Base-by-base conservation (phyloP, 208 protist genomes). In the Sergeia podlipaevii region DNA sequence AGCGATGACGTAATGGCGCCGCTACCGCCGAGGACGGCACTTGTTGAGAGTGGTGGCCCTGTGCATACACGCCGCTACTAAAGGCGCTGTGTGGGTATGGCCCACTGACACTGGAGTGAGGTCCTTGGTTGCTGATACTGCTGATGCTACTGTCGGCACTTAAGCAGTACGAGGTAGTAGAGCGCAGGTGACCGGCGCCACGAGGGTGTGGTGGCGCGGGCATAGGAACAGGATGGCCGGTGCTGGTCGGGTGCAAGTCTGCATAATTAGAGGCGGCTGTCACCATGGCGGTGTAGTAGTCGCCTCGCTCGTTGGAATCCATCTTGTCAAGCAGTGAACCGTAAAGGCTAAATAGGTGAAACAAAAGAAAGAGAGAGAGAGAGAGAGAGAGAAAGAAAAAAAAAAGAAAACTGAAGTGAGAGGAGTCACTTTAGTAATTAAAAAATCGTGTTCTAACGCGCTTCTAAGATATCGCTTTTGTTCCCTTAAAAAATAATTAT, bases 251-350 rank as follows among this genome's bases (percentile, higher is more conserved):
- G 3, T 38, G 30, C 38, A 55, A 34, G 30, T 68, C 52, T 27
- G 60, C 44, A 52, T 72, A 74, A 46, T 70, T 80, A 6, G 67
- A 80, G 13, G 71, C 58, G 27, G 64, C 33, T 60, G 72, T 73
- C 50, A 80, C 67, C 79, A 83, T 74, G 27, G 73, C 63, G 32
- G 66, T 71, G 55, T 80, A 83, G 62, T 70, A 79, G 27, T 85
- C 53, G 10, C 61, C 57, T 0, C 58, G 52, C 17, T 29, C 24
- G 11, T 36, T 42, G 8, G 69, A 63, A 38, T 38, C 34, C 69
- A 76, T 70, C 8, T 38, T 51, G 46, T 26, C 33, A 10, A 51
- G 39, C 27, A 10, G 20, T 44, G 34, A 45, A 38, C 13, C 1
- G 10, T 11, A 2, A 43, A 34, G 8, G 42, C 23, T 36, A 43